phyloP scores from a whole-genome alignment of 129 eudicot species.

The Tagetes erecta region DNA sequence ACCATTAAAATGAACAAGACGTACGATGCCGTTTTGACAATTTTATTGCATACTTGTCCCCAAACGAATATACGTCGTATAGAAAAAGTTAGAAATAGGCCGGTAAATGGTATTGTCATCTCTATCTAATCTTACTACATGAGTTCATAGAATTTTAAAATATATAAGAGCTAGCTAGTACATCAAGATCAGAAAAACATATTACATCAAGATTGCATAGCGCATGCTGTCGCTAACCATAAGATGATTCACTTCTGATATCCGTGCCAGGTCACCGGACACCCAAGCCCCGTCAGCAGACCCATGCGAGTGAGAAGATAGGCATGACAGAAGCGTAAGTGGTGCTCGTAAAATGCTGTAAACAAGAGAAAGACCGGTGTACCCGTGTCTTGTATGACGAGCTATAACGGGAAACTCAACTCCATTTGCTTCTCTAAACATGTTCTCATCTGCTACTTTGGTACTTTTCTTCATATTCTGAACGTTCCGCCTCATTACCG shows the following conservation, averaged over 20 bases:
- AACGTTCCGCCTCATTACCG: slow-evolving; percentile 41
- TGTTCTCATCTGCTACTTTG: slow-evolving; percentile 66
- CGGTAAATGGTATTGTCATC: slow-evolving; percentile 25
- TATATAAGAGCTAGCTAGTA: background rate
- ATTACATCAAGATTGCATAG: slow-evolving; percentile 66
- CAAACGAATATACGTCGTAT: slow-evolving; percentile 12
- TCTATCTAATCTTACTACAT: slow-evolving; percentile 33
- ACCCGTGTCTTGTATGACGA: slow-evolving; percentile 37
- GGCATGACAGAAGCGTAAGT: slow-evolving; percentile 54
- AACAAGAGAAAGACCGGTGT: slow-evolving; percentile 41
- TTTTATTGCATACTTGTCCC: slow-evolving; percentile 15
- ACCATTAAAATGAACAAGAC: slow-evolving; percentile 28
- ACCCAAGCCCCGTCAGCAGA: slow-evolving; percentile 62
- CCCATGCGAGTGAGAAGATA: slow-evolving; percentile 41
- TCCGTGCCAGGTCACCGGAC: slow-evolving; percentile 44
- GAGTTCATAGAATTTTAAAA: slow-evolving; percentile 17
- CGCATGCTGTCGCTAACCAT: slow-evolving; percentile 76
- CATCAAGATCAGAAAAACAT: slow-evolving; percentile 23
- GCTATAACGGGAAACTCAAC: slow-evolving; percentile 41
- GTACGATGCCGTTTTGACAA: slow-evolving; percentile 1
- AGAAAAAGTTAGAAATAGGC: background rate
- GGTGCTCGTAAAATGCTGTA: slow-evolving; percentile 51
- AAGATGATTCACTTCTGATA: slow-evolving; percentile 62
- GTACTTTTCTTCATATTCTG: slow-evolving; percentile 51
- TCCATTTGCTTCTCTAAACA: slow-evolving; percentile 45